Conservation (phyloP, 1,139 yeast species). For the Hyphopichia pseudoburtonii region DNA sequence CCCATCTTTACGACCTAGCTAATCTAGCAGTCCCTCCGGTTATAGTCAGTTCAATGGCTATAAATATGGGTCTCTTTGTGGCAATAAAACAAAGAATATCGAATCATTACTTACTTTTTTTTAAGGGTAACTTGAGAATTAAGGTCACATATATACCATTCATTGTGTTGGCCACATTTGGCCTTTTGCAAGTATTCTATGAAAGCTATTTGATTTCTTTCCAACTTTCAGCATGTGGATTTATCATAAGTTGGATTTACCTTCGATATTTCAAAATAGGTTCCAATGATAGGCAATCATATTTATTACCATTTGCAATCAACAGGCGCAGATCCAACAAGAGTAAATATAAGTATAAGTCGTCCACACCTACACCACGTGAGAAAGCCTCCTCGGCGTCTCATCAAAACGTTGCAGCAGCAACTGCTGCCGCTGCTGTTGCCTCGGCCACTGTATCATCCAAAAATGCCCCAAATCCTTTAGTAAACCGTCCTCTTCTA, state of each 20-base stretch:
- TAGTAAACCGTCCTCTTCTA: too few relatives aligned
- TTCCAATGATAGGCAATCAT: slow-evolving; percentile 44
- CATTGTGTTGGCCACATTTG: slow-evolving; percentile 19
- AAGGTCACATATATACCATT: slow-evolving; percentile 43
- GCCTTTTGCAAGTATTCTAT: slow-evolving; percentile 21
- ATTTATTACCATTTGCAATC: slow-evolving; percentile 36
- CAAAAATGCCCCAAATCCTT: slow-evolving; percentile 2
- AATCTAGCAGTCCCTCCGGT: slow-evolving; percentile 41
- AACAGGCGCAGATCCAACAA: slow-evolving; percentile 22
- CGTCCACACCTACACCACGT: slow-evolving; percentile 5
- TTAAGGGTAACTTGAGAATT: slow-evolving; percentile 38
- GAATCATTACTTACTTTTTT: slow-evolving; percentile 41
- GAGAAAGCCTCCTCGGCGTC: slow-evolving; percentile 9
- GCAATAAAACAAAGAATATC: slow-evolving; percentile 48
- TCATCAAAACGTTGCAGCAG: slow-evolving; percentile 3
- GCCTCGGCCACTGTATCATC: slow-evolving; percentile 1
- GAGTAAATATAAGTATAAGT: slow-evolving; percentile 9
- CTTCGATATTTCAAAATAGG: slow-evolving; percentile 42
- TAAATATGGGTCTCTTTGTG: slow-evolving; percentile 40
- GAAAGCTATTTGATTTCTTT: slow-evolving; percentile 31
- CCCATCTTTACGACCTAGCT: slow-evolving; percentile 20
- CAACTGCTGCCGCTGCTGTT: background rate
- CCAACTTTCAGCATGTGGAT: slow-evolving; percentile 27
- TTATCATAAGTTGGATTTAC: slow-evolving; percentile 41
- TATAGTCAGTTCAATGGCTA: slow-evolving; percentile 36